Percentiles rank a stretch among this genome's conserved stretches.
These are phyloP conservation scores for Alternaria sp. DNA, from an alignment of 2,329 filamentous ascomycete genomes.

Conservation along the genomic window DNA sequence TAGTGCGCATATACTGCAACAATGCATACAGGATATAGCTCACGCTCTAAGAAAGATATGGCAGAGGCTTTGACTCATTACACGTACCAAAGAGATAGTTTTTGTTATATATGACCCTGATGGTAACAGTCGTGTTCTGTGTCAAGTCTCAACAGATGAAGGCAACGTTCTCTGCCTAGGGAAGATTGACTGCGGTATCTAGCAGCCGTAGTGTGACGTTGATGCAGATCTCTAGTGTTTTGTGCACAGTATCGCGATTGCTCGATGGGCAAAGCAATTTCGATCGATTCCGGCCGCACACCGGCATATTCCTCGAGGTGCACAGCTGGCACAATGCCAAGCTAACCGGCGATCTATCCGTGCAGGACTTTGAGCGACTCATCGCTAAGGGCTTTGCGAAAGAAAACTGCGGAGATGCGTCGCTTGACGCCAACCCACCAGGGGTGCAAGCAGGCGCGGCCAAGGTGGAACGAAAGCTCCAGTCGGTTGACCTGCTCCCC, in stretches of 20 bases:
- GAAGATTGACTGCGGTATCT: too few species aligned
- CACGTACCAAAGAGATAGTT: too few species aligned
- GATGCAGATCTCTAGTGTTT: not conserved
- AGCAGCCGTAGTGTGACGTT: not conserved
- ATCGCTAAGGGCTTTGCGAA: not conserved
- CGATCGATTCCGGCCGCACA: constrained; percentile 3
- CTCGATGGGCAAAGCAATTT: not conserved
- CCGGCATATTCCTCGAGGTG: not conserved
- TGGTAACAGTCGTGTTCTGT: too few species aligned
- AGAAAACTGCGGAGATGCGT: not conserved
- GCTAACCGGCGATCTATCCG: not conserved
- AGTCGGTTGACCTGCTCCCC: not conserved
- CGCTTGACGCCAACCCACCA: not conserved
- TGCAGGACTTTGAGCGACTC: not conserved
- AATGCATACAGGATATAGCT: too few species aligned
- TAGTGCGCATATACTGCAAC: too few species aligned
- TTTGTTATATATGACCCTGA: too few species aligned
- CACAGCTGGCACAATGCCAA: constrained; percentile 6
- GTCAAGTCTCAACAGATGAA: too few species aligned
- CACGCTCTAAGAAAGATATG: too few species aligned
- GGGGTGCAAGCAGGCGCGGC: not conserved
- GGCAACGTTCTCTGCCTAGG: too few species aligned
- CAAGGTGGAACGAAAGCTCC: not conserved
- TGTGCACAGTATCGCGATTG: not conserved
- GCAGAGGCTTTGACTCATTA: too few species aligned